Conservation (phyloP, 2,329 filamentous ascomycete genomes). For the Parastagonospora avenae region DNA sequence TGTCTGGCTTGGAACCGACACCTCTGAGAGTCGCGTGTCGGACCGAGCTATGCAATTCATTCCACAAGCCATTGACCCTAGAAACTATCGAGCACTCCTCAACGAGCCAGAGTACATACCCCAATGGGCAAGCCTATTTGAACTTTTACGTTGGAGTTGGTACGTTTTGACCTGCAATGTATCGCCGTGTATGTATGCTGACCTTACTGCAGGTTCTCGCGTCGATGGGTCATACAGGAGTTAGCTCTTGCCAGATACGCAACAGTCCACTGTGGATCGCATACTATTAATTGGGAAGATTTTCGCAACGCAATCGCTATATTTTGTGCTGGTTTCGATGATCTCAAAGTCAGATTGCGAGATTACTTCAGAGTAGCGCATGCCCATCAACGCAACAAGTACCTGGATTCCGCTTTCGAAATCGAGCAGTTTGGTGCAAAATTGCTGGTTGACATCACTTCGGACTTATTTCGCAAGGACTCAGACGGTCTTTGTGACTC, state of each 20-base stretch:
- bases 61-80: neutral
- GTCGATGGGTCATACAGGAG: conserved; percentile 18
- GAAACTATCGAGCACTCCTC: neutral
- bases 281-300: conserved; percentile 34
- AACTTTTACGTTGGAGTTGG: conserved; percentile 4
- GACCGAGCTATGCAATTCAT: conserved; percentile 1
- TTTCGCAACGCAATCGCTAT: conserved; percentile 24
- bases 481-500: conserved; percentile 1
- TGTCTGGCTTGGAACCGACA: conserved; percentile 5
- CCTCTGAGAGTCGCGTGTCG: neutral
- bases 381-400: neutral
- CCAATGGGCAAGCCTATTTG: neutral
- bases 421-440: conserved; percentile 1
- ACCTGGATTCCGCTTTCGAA: neutral
- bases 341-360: conserved; percentile 2
- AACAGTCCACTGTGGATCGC: conserved; percentile 6
- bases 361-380: neutral
- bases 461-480: conserved; percentile 15
- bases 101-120: neutral
- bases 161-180: neutral
- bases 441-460: conserved; percentile 15
- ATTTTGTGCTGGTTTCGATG: conserved; percentile 13
- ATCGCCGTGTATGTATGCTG: neutral
- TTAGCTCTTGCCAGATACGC: conserved; percentile 9
- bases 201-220: conserved; percentile 5